These are phyloP conservation scores for Handroanthus guayacan DNA, from an alignment of 257 asterid species.

Conservation along the genomic window DNA sequence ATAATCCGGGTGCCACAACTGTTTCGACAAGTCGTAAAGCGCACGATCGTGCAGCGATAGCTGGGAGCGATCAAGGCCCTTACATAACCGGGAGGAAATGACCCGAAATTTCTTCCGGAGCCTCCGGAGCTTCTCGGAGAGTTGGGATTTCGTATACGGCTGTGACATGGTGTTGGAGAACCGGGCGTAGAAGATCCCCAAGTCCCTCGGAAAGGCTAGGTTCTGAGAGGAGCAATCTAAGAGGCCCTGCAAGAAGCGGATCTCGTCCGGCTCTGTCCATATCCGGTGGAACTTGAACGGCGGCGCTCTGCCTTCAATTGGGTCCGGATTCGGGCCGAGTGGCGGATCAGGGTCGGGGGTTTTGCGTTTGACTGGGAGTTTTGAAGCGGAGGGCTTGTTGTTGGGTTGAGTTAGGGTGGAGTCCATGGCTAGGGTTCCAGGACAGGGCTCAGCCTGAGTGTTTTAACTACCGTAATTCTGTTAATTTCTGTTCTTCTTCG, in stretches of 20 bases:
- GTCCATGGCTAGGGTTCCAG: constrained; percentile 60
- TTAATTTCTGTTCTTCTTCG: constrained; percentile 14
- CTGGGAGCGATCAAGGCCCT: constrained; percentile 57
- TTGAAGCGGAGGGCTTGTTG: constrained; percentile 47
- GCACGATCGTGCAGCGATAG: constrained; percentile 73
- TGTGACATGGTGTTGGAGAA: constrained; percentile 79
- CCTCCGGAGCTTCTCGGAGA: constrained; percentile 83
- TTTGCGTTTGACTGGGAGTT: constrained; percentile 90
- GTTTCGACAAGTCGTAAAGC: constrained; percentile 61
- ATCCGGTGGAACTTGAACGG: constrained; percentile 84
- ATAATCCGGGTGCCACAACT: constrained; percentile 75
- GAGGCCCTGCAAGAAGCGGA: constrained; percentile 75
- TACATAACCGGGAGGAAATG: constrained; percentile 58
- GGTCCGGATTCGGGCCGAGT: constrained; percentile 32
- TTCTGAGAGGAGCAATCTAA: constrained; percentile 54
- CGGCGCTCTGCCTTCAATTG: constrained; percentile 41
- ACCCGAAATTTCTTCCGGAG: constrained; percentile 80
- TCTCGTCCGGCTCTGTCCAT: constrained; percentile 94
- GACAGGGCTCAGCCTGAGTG: constrained; percentile 32
- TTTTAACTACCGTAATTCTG: constrained; percentile 18
- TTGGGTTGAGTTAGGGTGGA: constrained; percentile 52
- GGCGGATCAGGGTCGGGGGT: constrained; percentile 52
- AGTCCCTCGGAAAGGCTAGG: constrained; percentile 74
- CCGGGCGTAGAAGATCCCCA: constrained; percentile 65
- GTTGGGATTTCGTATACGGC: constrained; percentile 85